phyloP scores from a whole-genome alignment of 2,329 filamentous ascomycete genomes.

The Monosporascus sp. region DNA sequence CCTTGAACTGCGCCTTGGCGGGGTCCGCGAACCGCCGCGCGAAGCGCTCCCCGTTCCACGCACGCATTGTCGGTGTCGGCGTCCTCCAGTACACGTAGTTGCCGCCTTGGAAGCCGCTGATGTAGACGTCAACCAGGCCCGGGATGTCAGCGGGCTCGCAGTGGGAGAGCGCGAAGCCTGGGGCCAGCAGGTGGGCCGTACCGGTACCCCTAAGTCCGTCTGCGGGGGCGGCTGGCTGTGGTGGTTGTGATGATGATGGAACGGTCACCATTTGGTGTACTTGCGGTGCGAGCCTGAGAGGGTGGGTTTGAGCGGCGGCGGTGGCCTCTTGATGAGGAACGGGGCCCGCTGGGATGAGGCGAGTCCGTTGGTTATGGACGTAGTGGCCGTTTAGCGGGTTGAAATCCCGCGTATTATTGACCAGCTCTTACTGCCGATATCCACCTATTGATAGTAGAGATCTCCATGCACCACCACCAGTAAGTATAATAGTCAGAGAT shows the following conservation, averaged over 20 bases:
- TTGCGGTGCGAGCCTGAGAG: too few species aligned
- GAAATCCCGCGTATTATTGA: too few species aligned
- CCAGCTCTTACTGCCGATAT: too few species aligned
- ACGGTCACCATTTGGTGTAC: too few species aligned
- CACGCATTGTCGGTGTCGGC: conserved; percentile 14
- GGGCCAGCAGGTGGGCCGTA: neutral
- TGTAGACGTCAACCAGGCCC: conserved; percentile 11
- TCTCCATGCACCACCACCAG: too few species aligned
- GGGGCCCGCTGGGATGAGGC: too few species aligned
- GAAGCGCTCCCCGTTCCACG: conserved; percentile 20
- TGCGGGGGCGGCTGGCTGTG: neutral
- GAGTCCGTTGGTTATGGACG: too few species aligned
- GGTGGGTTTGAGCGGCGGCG: neutral
- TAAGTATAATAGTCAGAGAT: too few species aligned
- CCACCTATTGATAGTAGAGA: too few species aligned
- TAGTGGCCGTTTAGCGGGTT: too few species aligned
- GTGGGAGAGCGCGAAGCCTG: conserved; percentile 2
- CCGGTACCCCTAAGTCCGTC: too few species aligned
- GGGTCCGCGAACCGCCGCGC: conserved; percentile 19
- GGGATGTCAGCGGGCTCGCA: conserved; percentile 10
- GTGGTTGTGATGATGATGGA: neutral
- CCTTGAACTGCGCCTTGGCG: conserved; percentile 21
- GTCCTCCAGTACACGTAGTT: conserved; percentile 25
- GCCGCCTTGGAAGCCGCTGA: conserved; percentile 18
- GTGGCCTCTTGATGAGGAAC: neutral